Evolutionary conservation across 331 rosid genomes (phyloP), one percentile per base, ranked within the genome.

Genomic region (Quercus tomentella): DNA sequence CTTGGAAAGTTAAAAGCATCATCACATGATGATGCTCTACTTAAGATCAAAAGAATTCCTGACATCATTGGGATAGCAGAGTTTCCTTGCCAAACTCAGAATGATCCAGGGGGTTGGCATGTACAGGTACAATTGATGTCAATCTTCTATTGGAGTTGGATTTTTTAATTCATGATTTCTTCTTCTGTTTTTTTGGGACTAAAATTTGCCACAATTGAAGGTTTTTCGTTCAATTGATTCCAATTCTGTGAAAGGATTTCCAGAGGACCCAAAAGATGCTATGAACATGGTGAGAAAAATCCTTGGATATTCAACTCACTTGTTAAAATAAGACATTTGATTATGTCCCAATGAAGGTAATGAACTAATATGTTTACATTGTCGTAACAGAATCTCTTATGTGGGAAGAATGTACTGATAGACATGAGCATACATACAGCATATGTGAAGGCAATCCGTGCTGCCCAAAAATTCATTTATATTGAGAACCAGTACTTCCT

Each of bases 351-450:
- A 75, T 57, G 56, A 43, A 81, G 73, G 51, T 18, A 33, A 28
- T 67, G 72, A 22, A 33, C 76, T 76, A 23, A 78, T 31, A 41
- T 73, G 71, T 75, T 79, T 45, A 73, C 37, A 45, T 55, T 63
- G 43, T 43, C 63, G 65, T 61, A 66, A 82, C 96, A 91, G 96
- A 93, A 93, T 86, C 85, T 93, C 81, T 86, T 89, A 23, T 91
- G 96, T 75, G 98, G 97, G 75, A 93, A 93, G 89, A 90, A 93
- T 83, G 92, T 90, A 37, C 52, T 93, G 66, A 91, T 91, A 86
- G 97, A 93, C 85, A 90, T 88, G 97, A 93, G 98, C 79, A 89
- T 93, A 83, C 98, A 93, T 82, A 80, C 92, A 56, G 98, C 98
- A n/a, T 93, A 91, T 85, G 92, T 93, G 51, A 89, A 89, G 78